A percentile compares a stretch with the other conserved stretches of the same genome.
Conservation (phyloP, 768 basidiomycete genomes). For the Psilocybe cyanescens region DNA sequence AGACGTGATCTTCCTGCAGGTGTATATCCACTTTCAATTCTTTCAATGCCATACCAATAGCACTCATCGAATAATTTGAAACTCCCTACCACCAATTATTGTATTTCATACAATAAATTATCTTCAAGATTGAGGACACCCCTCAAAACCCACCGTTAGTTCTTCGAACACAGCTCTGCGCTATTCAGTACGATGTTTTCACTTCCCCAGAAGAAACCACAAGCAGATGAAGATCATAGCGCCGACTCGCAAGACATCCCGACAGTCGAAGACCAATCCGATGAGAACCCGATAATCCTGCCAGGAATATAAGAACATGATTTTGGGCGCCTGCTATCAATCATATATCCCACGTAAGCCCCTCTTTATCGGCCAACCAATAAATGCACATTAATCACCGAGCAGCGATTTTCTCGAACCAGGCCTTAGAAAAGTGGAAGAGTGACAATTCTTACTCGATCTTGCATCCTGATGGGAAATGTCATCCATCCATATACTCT, state of each 20-base stretch:
- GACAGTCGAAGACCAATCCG: slow-evolving; percentile 29
- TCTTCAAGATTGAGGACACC: slow-evolving; percentile 33
- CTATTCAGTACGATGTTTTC: slow-evolving; percentile 32
- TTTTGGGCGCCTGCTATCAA: slow-evolving; percentile 53
- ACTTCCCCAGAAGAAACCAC: slow-evolving; percentile 13
- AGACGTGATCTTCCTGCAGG: slow-evolving; percentile 27
- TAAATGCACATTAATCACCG: background rate
- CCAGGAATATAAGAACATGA: slow-evolving; percentile 45
- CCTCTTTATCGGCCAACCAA: background rate
- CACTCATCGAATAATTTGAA: background rate
- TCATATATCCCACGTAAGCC: slow-evolving; percentile 56
- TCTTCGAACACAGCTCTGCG: slow-evolving; percentile 38
- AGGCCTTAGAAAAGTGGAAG: slow-evolving; percentile 19
- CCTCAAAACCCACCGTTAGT: slow-evolving; percentile 38
- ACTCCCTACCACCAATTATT: no score
- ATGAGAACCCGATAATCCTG: slow-evolving; percentile 40
- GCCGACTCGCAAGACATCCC: background rate
- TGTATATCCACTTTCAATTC: slow-evolving; percentile 1
- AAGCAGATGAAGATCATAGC: slow-evolving; percentile 3
- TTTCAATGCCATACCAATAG: background rate
- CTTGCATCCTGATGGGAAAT: slow-evolving; percentile 32
- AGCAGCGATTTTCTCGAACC: slow-evolving; percentile 15
- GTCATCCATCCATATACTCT: slow-evolving; percentile 25
- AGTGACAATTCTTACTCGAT: slow-evolving; percentile 34
- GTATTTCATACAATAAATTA: background rate